A percentile compares a stretch with the other conserved stretches of the same genome.
phyloP scores from a whole-genome alignment of 1,284 basidiomycete genomes.

The Phellinidium pouzarii region DNA sequence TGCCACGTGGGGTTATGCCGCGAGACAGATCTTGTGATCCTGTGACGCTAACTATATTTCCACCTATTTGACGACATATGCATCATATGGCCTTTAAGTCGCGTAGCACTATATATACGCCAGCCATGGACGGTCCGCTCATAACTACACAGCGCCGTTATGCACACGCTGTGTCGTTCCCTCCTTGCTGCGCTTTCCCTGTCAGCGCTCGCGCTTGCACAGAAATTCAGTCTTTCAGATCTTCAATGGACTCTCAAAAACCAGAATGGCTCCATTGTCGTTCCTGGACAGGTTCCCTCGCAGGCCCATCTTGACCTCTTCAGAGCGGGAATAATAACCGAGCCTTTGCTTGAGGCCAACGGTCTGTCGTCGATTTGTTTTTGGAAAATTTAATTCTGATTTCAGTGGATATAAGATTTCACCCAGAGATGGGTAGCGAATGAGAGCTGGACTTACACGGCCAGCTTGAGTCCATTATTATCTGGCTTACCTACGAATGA shows the following conservation, averaged over 20 bases:
- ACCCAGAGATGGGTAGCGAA: slow-evolving; percentile 50
- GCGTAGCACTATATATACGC: too few relatives aligned
- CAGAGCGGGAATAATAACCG: slow-evolving; percentile 46
- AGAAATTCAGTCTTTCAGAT: slow-evolving; percentile 38
- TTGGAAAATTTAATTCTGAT: slow-evolving; percentile 5
- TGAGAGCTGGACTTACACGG: slow-evolving; percentile 59
- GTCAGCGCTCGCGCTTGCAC: slow-evolving; percentile 23
- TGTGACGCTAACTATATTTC: too few relatives aligned
- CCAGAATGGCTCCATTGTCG: slow-evolving; percentile 44
- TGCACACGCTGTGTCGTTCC: too few relatives aligned
- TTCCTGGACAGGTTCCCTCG: slow-evolving; percentile 48
- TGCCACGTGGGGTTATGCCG: too few relatives aligned
- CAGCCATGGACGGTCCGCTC: too few relatives aligned
- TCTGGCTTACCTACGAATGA: slow-evolving; percentile 21
- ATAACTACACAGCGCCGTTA: not conserved
- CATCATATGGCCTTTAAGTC: too few relatives aligned
- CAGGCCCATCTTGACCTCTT: slow-evolving; percentile 50
- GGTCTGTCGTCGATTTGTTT: slow-evolving; percentile 29
- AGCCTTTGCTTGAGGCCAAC: slow-evolving; percentile 49
- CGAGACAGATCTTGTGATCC: too few relatives aligned
- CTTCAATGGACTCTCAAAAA: slow-evolving; percentile 49
- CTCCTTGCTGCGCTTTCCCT: slow-evolving; percentile 13
- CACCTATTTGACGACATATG: too few relatives aligned
- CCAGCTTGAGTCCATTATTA: slow-evolving; percentile 42
- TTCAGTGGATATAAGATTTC: slow-evolving; percentile 34